Evolutionary conservation across 2,329 filamentous ascomycete genomes (phyloP).

Genomic region (Xylariaceae sp.): DNA sequence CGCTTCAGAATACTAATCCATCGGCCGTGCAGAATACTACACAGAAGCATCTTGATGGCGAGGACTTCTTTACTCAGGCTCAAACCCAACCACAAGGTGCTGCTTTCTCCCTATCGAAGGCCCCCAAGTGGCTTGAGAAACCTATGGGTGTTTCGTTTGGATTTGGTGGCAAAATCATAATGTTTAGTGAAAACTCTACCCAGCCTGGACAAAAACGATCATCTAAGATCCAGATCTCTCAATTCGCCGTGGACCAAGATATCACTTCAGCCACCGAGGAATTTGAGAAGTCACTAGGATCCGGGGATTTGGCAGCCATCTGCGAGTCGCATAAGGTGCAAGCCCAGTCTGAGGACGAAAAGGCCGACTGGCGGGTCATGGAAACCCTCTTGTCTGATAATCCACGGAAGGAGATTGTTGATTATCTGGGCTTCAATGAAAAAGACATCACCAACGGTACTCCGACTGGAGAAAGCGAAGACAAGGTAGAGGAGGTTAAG

Average conservation of each 20-base stretch:
- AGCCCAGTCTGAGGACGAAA: slow-evolving; percentile 82
- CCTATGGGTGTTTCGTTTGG: slow-evolving; percentile 86
- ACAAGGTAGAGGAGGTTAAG: slow-evolving; percentile 38
- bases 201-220: slow-evolving; percentile 58
- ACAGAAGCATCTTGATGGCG: slow-evolving; percentile 71
- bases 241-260: slow-evolving; percentile 82
- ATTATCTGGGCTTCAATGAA: slow-evolving; percentile 81
- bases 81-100: slow-evolving; percentile 86
- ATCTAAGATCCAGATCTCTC: slow-evolving; percentile 77
- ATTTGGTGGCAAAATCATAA: slow-evolving; percentile 87
- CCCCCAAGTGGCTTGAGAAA: slow-evolving; percentile 85
- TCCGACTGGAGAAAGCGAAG: slow-evolving; percentile 29
- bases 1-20: slow-evolving; percentile 86
- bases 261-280: slow-evolving; percentile 78
- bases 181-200: slow-evolving; percentile 56
- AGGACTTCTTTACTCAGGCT: slow-evolving; percentile 94
- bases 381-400: slow-evolving; percentile 80
- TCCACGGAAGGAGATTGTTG: slow-evolving; percentile 77
- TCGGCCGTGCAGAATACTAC: slow-evolving; percentile 61
- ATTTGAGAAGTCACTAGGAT: slow-evolving; percentile 76
- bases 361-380: slow-evolving; percentile 92
- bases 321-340: slow-evolving; percentile 72
- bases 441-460: slow-evolving; percentile 52
- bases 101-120: slow-evolving; percentile 78
- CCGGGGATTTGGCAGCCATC: slow-evolving; percentile 70